Base-by-base conservation (phyloP, 1,284 basidiomycete genomes). In the Prillingera fragicola region DNA sequence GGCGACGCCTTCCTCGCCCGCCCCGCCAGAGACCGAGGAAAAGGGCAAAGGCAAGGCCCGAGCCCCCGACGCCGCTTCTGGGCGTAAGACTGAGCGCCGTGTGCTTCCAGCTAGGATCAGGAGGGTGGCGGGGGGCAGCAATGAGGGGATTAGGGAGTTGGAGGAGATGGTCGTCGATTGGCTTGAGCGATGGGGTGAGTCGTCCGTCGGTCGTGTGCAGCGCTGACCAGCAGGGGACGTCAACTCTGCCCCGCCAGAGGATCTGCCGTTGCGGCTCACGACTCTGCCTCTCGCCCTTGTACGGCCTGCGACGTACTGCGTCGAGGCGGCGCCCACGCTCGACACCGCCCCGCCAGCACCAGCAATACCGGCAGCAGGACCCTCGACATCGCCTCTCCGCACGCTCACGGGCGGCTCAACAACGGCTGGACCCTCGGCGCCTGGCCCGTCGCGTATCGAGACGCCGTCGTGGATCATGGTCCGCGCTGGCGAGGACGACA, bases 91-190 rank as follows among this genome's bases (percentile, higher is more conserved):
- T n/a, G 81, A 81, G 65, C 84, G 83, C 69, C 81, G 87, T 67
- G 81, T 88, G 33, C 73, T 87, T 41, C 87, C 87, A 25, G 79
- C 84, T 62, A 80, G 87, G 55, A 78, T 83, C 43, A 77, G 85
- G 55, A 78, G 87, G 46, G 83, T 85, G 38, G 84, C 84, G 4
- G 82, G 83, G 28, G 83, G 82, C 3, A 70, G 71, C 27, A 78
- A 56, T 18, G 67, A 69, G 36, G 63, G 64, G 5, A 62, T 67
- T n/a, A 45, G 80, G 63, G 85, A 88, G 54, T 72, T 83, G 22
- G 88, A 92, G 73, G 64, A 81, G 50, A 83, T 87, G 80, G 84
- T 92, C 63, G 70, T 89, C 51, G 87, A 90, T 59, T 84, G 82
- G 58, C 77, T 85, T 59, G 80, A 80, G 67, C 79, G 85, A 60